Conservation (phyloP, 1,284 basidiomycete species). For the Coniferiporia weirii region DNA sequence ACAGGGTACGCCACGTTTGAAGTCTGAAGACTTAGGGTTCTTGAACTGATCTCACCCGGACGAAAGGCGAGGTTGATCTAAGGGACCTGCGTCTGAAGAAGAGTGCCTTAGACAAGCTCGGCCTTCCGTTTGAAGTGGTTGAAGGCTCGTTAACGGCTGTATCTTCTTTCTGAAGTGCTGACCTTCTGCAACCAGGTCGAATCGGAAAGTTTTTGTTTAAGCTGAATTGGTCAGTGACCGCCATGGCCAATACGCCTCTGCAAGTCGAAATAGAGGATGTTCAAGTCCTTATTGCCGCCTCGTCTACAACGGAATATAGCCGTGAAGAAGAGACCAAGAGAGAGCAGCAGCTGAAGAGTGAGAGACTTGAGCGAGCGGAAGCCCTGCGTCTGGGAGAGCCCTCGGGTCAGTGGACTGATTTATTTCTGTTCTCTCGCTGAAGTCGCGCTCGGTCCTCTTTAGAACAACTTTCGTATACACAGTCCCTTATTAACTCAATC, state of each 20-base stretch:
- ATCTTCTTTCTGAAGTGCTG: background rate
- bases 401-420: conserved; percentile 33
- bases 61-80: conserved; percentile 77
- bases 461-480: conserved; percentile 33
- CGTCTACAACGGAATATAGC: conserved; percentile 67
- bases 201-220: conserved; percentile 79
- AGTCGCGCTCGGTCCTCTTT: background rate
- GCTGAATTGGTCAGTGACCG: conserved; percentile 81
- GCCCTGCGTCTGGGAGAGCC: conserved; percentile 71
- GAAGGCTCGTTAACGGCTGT: conserved; percentile 55
- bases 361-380: conserved; percentile 87
- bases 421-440: background rate
- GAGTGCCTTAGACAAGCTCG: conserved; percentile 93
- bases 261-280: conserved; percentile 93
- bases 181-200: conserved; percentile 55
- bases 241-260: conserved; percentile 90
- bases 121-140: conserved; percentile 92
- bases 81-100: conserved; percentile 86
- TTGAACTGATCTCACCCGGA: conserved; percentile 4
- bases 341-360: conserved; percentile 82
- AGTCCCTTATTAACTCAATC: conserved; percentile 81
- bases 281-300: conserved; percentile 89
- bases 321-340: conserved; percentile 83
- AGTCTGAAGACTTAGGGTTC: background rate
- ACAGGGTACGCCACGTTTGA: conserved; percentile 19